Conservation (phyloP, 2,329 filamentous ascomycete species). For the Aspergillus floridensis region DNA sequence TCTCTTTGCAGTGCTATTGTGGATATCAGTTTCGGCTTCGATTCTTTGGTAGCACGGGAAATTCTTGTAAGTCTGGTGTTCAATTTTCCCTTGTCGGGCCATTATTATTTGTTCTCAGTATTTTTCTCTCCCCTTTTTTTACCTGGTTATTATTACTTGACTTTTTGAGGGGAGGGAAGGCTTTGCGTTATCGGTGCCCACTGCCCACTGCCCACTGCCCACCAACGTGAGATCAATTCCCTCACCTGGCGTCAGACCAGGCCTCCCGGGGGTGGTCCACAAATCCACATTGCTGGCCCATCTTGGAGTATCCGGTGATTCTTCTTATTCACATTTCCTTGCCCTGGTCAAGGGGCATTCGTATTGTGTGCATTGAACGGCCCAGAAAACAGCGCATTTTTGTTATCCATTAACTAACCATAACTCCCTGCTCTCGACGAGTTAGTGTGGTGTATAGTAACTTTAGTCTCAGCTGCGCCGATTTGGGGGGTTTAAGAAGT, state of each 20-base stretch:
- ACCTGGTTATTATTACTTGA: neutral
- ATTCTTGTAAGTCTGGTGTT: neutral
- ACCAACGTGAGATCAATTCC: slow-evolving; percentile 3
- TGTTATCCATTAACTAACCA: slow-evolving; percentile 13
- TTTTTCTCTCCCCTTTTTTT: neutral
- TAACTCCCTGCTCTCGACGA: slow-evolving; percentile 14
- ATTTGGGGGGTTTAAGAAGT: slow-evolving; percentile 2
- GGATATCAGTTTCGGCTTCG: slow-evolving; percentile 4
- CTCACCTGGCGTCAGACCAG: slow-evolving; percentile 9
- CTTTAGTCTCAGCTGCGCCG: slow-evolving; percentile 1
- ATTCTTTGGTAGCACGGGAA: neutral
- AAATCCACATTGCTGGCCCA: slow-evolving; percentile 1
- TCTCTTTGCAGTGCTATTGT: slow-evolving; percentile 1
- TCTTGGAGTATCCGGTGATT: slow-evolving; percentile 10
- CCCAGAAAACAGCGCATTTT: slow-evolving; percentile 1
- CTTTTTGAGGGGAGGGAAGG: neutral
- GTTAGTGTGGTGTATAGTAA: neutral
- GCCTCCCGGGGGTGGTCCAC: slow-evolving; percentile 3
- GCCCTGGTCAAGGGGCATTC: neutral
- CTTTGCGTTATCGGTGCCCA: neutral
- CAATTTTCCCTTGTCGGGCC: neutral
- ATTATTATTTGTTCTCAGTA: neutral
- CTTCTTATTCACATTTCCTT: slow-evolving; percentile 18
- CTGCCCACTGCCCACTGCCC: neutral
- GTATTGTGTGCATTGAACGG: neutral